Base-by-base conservation (phyloP, 164 flowering plant species). In the Vitis amurensis region DNA sequence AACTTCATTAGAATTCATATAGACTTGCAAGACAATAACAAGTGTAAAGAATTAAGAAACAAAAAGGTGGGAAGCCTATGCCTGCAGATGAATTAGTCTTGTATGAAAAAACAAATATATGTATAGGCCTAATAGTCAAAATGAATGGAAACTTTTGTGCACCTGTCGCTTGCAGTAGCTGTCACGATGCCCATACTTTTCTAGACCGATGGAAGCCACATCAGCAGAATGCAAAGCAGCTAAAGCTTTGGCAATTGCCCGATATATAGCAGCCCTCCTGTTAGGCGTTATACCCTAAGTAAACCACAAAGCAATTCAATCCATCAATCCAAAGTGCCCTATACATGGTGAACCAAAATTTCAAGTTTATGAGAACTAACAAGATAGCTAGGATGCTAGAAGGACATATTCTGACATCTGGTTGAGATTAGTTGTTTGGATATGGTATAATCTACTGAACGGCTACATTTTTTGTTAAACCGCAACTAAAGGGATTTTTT, bases 111-210 rank as follows among this genome's bases (percentile, higher is more conserved):
- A 52, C 27, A 11, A 56, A 31, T 14, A 55, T 50, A 55, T 13
- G 30, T 15, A 59, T 8, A 27, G 4, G 3, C 44, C 37, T 15
- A 61, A n/a, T 50, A 63, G 67, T n/a, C 23, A 19, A 8, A 64
- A 50, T 49, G 10, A 2, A 17, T 16, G 51, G 49, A 11, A 64
- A 63, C 11, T 19, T 31, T 13, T 56, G 57, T 29, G 48, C 63
- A 91, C 99, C 94, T 95, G 99, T 47, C 99, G 80, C 78, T 80
- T 88, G 80, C 98, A 91, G 76, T 91, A 95, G 71, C 88, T 83
- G 64, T 82, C 86, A 44, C 84, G 86, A 10, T 84, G 84, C 59
- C 99, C 98, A 84, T 73, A 93, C 7, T 80, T 89, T 29, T 76
- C 87, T 13, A 96, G 82, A 57, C 97, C 97, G 81, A 89, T 83